Evolutionary conservation across 257 asterid species (phyloP).

Genomic region (Forsythia viridissima): DNA sequence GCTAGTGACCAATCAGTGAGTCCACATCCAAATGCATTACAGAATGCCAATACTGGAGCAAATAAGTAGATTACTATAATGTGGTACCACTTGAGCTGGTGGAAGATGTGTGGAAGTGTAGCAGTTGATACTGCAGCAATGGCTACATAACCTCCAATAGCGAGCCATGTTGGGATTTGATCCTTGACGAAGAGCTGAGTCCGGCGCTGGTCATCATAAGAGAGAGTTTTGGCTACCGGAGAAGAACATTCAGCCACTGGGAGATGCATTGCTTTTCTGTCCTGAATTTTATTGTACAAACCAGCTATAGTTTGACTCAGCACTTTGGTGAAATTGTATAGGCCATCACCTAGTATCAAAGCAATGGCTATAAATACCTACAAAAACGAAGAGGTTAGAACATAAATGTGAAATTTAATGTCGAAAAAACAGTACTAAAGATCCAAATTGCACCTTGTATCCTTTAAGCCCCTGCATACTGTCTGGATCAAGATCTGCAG

Average conservation of each 20-base stretch:
- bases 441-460: constrained; percentile 26
- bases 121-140: constrained; percentile 46
- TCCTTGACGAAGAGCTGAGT: constrained; percentile 50
- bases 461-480: constrained; percentile 45
- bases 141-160: constrained; percentile 36
- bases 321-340: constrained; percentile 47
- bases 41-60: constrained; percentile 65
- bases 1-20: constrained; percentile 42
- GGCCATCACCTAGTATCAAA: constrained; percentile 64
- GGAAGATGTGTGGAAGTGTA: constrained; percentile 62
- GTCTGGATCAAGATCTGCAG: constrained; percentile 17
- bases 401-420: not conserved
- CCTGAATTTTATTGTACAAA: constrained; percentile 26
- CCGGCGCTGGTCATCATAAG: constrained; percentile 36
- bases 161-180: constrained; percentile 49
- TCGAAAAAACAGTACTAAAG: too few relatives aligned
- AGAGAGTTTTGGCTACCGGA: constrained; percentile 12
- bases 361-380: constrained; percentile 65
- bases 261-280: constrained; percentile 23
- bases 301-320: constrained; percentile 39
- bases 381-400: not conserved
- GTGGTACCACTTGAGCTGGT: constrained; percentile 61
- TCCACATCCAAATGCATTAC: constrained; percentile 49
- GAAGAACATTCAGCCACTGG: constrained; percentile 17
- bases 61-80: constrained; percentile 46